phyloP scores from a whole-genome alignment of 345 rosid genomes.

The Salix exigua region DNA sequence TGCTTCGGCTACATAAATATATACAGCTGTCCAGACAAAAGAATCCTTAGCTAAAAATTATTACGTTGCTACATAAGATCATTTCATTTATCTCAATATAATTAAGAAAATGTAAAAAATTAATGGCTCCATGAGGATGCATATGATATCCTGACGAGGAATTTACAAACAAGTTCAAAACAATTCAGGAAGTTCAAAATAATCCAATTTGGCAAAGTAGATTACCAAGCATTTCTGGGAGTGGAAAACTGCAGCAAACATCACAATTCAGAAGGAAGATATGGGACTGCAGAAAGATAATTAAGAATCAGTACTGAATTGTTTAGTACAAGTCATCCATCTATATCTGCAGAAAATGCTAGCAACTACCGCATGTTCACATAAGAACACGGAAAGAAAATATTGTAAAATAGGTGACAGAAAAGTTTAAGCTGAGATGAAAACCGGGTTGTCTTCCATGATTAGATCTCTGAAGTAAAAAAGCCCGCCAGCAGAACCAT shows the following conservation, averaged over 20 bases:
- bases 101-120: not conserved
- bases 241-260: slow-evolving; percentile 91
- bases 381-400: not conserved
- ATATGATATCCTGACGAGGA: not conserved
- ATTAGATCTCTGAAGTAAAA: slow-evolving; percentile 30
- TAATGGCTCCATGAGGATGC: not conserved
- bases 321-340: not conserved
- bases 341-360: not conserved
- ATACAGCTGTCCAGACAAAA: not conserved
- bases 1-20: slow-evolving; percentile 8
- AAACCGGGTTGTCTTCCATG: slow-evolving; percentile 32
- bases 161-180: not conserved
- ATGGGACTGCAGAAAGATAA: slow-evolving; percentile 52
- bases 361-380: not conserved
- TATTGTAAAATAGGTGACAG: not conserved
- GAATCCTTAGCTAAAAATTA: not conserved
- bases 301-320: not conserved
- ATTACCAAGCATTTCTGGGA: slow-evolving; percentile 69
- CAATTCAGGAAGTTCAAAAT: not conserved
- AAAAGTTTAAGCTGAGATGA: not conserved
- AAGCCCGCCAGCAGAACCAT: slow-evolving; percentile 38
- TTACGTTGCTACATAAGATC: not conserved
- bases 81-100: not conserved
- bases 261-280: slow-evolving; percentile 75
- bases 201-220: not conserved